Conservation (phyloP, 2,329 filamentous ascomycete species). For the Ciborinia camelliae region DNA sequence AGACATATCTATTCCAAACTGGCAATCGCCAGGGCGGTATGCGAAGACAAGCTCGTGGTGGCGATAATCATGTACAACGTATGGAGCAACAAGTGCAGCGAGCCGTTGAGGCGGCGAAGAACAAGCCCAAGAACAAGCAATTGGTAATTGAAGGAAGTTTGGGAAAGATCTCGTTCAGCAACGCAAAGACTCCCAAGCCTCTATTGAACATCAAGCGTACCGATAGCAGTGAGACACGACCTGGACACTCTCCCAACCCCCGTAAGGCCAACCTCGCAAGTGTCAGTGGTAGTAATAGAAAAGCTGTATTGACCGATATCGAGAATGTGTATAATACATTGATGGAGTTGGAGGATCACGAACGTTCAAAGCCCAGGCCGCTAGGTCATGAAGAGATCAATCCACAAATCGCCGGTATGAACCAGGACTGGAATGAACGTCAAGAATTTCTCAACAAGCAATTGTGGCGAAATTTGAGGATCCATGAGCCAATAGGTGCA, state of each 20-base stretch:
- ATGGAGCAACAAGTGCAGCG: constrained; percentile 99
- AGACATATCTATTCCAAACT: constrained; percentile 96
- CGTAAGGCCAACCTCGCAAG: constrained; percentile 42
- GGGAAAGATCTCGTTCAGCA: constrained; percentile 98
- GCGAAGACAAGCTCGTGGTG: constrained; percentile 73
- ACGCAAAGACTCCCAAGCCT: constrained; percentile 94
- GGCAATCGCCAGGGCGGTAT: constrained; percentile 74
- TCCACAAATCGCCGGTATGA: constrained; percentile 65
- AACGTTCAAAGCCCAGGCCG: constrained; percentile 71
- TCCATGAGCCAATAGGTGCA: constrained; percentile 82
- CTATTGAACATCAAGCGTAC: constrained; percentile 91
- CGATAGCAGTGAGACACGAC: constrained; percentile 61
- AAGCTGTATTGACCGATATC: constrained; percentile 79
- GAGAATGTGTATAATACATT: constrained; percentile 83
- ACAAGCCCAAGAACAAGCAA: constrained; percentile 96
- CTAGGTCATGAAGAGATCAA: constrained; percentile 59
- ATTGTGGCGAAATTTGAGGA: constrained; percentile 84
- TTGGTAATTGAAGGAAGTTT: constrained; percentile 93
- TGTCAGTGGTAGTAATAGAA: constrained; percentile 68
- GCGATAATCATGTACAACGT: constrained; percentile 95
- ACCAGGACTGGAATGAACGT: constrained; percentile 75
- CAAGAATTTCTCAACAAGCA: constrained; percentile 69
- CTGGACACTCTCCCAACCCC: constrained; percentile 46
- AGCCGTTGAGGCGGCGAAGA: constrained; percentile 94
- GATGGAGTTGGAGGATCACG: constrained; percentile 93